These are phyloP conservation scores for Vaccinium vitisidaea DNA, from an alignment of 148 eudicot species.

Conservation along the genomic window DNA sequence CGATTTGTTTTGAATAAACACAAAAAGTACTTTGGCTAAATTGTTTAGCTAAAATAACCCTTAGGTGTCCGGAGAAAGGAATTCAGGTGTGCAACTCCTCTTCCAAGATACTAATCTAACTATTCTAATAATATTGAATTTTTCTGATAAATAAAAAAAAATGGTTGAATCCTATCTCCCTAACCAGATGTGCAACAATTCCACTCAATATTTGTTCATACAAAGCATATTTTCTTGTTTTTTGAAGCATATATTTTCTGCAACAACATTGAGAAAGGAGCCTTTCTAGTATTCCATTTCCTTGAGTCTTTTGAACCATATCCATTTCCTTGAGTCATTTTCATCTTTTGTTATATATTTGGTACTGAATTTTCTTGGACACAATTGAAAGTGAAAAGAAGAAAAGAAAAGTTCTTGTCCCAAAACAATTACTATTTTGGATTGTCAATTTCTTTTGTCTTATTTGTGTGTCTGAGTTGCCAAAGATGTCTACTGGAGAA, in stretches of 20 bases:
- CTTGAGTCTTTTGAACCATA: not conserved
- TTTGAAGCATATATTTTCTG: not conserved
- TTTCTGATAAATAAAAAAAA: too few species aligned
- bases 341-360: not conserved
- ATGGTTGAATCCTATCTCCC: not conserved
- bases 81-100: too few species aligned
- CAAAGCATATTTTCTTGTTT: not conserved
- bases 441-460: conserved; percentile 3
- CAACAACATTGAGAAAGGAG: not conserved
- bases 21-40: too few species aligned
- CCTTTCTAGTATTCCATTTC: not conserved
- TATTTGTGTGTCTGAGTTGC: not conserved
- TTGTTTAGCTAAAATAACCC: too few species aligned
- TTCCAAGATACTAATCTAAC: too few species aligned
- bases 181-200: not conserved
- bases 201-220: not conserved
- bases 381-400: conserved; percentile 10
- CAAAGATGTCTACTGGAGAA: not conserved
- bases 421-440: not conserved
- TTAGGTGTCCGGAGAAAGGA: too few species aligned
- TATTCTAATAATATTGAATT: too few species aligned
- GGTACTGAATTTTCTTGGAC: not conserved
- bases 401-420: not conserved
- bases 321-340: not conserved
- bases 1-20: too few species aligned